These are phyloP conservation scores for Lachancea nothofagi DNA, from an alignment of 805 yeast genomes.

Conservation along the genomic window DNA sequence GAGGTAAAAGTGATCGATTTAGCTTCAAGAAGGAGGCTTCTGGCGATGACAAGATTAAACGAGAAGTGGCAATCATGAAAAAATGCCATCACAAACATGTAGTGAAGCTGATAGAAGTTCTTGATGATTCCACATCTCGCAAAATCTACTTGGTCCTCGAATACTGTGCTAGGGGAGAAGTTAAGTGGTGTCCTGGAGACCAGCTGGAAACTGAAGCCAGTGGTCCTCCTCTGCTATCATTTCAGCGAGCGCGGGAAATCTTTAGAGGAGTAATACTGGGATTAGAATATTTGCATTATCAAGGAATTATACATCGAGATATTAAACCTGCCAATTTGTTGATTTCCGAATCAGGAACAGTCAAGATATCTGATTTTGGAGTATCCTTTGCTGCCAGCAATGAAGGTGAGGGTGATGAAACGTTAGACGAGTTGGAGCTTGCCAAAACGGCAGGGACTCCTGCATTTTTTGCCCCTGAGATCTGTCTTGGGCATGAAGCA, in stretches of 20 bases:
- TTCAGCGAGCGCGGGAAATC: constrained; percentile 61
- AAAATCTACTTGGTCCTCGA: constrained; percentile 89
- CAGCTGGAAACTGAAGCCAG: constrained; percentile 37
- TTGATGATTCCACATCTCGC: constrained; percentile 77
- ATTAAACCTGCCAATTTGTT: constrained; percentile 91
- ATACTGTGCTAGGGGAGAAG: constrained; percentile 85
- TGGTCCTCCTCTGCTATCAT: constrained; percentile 62
- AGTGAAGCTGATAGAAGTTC: constrained; percentile 78
- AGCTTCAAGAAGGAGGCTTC: constrained; percentile 40
- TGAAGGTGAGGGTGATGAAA: constrained; percentile 15
- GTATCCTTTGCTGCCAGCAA: constrained; percentile 63
- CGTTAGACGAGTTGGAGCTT: constrained; percentile 61
- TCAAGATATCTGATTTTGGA: constrained; percentile 95
- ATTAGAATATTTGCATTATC: constrained; percentile 81
- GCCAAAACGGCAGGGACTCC: constrained; percentile 98
- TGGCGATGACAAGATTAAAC: constrained; percentile 69
- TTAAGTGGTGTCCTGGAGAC: constrained; percentile 56
- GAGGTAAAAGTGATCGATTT: constrained; percentile 25
- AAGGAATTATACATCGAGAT: constrained; percentile 90
- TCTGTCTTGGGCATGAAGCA: constrained; percentile 52
- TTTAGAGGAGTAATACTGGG: constrained; percentile 84
- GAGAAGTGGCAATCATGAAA: constrained; percentile 91
- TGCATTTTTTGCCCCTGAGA: constrained; percentile 92
- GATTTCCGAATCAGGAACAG: constrained; percentile 60
- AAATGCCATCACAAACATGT: constrained; percentile 89